phyloP scores from a whole-genome alignment of 1,284 basidiomycete species.

The Puccinia hordei region DNA sequence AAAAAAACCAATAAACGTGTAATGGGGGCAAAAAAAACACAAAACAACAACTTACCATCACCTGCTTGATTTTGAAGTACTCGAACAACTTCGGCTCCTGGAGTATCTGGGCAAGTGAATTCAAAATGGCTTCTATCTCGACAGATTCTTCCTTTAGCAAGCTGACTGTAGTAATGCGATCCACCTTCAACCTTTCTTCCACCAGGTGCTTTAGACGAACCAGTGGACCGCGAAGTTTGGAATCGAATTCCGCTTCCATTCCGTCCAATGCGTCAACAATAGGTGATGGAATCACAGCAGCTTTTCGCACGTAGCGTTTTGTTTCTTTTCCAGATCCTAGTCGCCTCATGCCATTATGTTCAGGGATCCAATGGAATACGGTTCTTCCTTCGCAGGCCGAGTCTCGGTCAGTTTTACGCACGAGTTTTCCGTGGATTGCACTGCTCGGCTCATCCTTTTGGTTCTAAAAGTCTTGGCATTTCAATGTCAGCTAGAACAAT shows the following conservation, averaged over 20 bases:
- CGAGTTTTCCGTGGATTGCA: background rate
- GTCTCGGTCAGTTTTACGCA: background rate
- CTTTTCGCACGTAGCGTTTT: background rate
- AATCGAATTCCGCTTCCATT: background rate
- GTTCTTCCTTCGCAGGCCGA: background rate
- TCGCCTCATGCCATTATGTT: background rate
- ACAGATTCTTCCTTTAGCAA: slow-evolving; percentile 7
- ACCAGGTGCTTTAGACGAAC: background rate
- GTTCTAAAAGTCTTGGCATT: slow-evolving; percentile 7
- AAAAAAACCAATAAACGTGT: background rate
- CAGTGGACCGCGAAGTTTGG: slow-evolving; percentile 4
- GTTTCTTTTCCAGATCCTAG: background rate
- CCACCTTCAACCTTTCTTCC: background rate
- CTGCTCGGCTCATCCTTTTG: background rate
- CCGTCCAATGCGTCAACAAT: background rate
- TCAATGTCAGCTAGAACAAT: background rate
- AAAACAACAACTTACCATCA: background rate
- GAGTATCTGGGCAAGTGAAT: background rate
- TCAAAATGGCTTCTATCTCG: background rate
- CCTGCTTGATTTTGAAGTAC: background rate
- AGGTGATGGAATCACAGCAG: background rate
- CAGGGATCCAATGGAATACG: background rate
- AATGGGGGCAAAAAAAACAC: background rate
- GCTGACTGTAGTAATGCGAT: background rate
- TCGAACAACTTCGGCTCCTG: background rate